phyloP scores from a whole-genome alignment of 768 basidiomycete genomes.

The Rhodotorula diobovata region DNA sequence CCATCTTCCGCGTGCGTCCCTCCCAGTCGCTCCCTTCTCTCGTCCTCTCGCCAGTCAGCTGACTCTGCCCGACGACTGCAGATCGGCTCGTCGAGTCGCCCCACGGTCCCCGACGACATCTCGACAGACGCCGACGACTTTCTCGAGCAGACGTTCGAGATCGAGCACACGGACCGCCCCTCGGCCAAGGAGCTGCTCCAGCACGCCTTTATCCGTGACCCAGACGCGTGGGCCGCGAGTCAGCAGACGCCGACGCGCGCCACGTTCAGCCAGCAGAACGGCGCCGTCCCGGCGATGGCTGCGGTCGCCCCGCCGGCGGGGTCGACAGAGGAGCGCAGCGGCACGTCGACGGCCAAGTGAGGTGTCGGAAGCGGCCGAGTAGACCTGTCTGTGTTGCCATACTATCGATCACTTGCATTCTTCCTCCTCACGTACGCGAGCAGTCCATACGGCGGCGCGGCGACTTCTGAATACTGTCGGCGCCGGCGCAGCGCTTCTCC shows the following conservation, averaged over 20 bases:
- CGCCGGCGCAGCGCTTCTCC: too few species aligned
- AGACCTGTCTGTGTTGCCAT: too few species aligned
- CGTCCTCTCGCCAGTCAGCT: neutral
- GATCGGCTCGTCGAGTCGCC: constrained; percentile 82
- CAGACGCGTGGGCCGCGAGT: neutral
- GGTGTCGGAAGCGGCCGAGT: too few species aligned
- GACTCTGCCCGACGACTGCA: constrained; percentile 44
- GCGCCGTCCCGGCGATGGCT: neutral
- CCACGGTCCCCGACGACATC: constrained; percentile 84
- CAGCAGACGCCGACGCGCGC: constrained; percentile 38
- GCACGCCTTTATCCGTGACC: constrained; percentile 46
- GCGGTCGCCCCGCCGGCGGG: neutral
- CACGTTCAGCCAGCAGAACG: constrained; percentile 29
- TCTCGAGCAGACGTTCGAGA: constrained; percentile 64
- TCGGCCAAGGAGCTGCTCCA: constrained; percentile 47
- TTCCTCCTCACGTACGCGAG: too few species aligned
- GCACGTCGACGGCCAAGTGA: neutral
- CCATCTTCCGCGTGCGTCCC: constrained; percentile 79
- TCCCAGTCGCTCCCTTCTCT: neutral
- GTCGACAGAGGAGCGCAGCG: too few species aligned
- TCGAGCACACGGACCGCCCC: constrained; percentile 50
- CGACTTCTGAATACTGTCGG: too few species aligned
- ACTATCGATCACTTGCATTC: too few species aligned
- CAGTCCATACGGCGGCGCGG: too few species aligned
- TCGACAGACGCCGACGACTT: constrained; percentile 82